Evolutionary conservation across 2,329 filamentous ascomycete genomes (phyloP).

Genomic region (Thielaviopsis musarum): DNA sequence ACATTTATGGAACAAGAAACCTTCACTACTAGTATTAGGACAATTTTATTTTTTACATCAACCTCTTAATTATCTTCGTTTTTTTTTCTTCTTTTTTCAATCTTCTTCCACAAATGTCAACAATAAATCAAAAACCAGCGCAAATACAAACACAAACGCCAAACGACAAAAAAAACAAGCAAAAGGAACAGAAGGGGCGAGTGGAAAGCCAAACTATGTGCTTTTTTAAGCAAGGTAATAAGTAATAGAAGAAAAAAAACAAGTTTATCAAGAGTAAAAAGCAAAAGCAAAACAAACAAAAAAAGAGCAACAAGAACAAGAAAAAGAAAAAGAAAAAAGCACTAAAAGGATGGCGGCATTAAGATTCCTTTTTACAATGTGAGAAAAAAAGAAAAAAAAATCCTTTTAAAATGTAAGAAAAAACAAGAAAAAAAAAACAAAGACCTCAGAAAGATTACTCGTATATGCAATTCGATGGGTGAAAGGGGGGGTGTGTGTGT

Average conservation of each 20-base stretch:
- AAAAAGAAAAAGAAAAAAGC: background rate
- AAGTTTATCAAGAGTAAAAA: background rate
- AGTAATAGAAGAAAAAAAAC: background rate
- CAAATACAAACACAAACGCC: background rate
- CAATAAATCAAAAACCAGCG: background rate
- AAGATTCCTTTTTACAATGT: background rate
- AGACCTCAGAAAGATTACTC: background rate
- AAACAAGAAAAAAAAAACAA: background rate
- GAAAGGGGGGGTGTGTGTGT: background rate
- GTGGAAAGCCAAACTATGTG: too few relatives aligned
- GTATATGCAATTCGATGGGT: background rate
- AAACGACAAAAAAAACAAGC: background rate
- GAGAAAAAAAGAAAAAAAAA: too few relatives aligned
- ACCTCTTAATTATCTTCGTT: background rate
- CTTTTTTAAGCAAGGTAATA: background rate
- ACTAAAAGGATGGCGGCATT: background rate
- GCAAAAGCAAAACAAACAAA: background rate
- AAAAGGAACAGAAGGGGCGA: background rate
- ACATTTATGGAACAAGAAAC: too few relatives aligned
- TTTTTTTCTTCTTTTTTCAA: background rate
- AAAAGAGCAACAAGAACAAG: conserved; percentile 3
- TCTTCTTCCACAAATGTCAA: background rate
- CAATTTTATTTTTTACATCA: background rate
- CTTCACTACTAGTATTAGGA: background rate
- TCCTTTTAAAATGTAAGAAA: too few relatives aligned